Evolutionary conservation across 805 yeast genomes (phyloP).

Genomic region (Candida tammaniensis): DNA sequence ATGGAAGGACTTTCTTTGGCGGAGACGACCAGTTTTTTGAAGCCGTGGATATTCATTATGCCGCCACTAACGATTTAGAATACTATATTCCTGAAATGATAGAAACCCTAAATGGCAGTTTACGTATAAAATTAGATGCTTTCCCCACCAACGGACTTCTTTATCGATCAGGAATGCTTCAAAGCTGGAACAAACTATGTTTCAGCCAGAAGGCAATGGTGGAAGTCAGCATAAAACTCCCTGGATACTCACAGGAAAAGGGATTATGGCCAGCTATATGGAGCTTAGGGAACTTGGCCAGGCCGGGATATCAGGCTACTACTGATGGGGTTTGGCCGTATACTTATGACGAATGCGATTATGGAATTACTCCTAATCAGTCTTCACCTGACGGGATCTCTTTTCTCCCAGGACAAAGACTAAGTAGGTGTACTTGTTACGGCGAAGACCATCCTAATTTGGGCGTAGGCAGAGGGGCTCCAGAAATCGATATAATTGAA

Average conservation of each 20-base stretch:
- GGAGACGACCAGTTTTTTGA: slow-evolving; percentile 40
- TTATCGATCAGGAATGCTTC: slow-evolving; percentile 37
- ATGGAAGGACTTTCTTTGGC: slow-evolving; percentile 35
- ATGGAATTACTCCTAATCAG: slow-evolving; percentile 37
- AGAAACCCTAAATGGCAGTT: slow-evolving; percentile 32
- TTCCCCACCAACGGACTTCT: slow-evolving; percentile 24
- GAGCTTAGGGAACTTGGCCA: slow-evolving; percentile 37
- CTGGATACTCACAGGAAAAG: slow-evolving; percentile 27
- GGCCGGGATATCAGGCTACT: slow-evolving; percentile 35
- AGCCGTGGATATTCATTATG: slow-evolving; percentile 35
- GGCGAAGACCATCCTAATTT: slow-evolving; percentile 37
- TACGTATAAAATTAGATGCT: slow-evolving; percentile 31
- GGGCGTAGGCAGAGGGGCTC: slow-evolving; percentile 39
- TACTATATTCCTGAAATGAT: slow-evolving; percentile 39
- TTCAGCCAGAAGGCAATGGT: slow-evolving; percentile 29
- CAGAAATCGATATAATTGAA: slow-evolving; percentile 25
- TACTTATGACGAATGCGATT: slow-evolving; percentile 35
- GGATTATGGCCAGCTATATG: slow-evolving; percentile 42
- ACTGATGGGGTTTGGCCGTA: slow-evolving; percentile 42
- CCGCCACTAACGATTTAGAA: slow-evolving; percentile 37
- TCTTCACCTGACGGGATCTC: slow-evolving; percentile 39
- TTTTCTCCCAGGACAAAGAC: slow-evolving; percentile 35
- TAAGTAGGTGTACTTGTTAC: slow-evolving; percentile 30
- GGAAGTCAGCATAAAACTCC: slow-evolving; percentile 28
- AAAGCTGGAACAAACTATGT: slow-evolving; percentile 35